A percentile compares a stretch with the other conserved stretches of the same genome.
Evolutionary conservation across 176 grass and related monocot species (phyloP).

Genomic region (Hyparrhenia diplandra): DNA sequence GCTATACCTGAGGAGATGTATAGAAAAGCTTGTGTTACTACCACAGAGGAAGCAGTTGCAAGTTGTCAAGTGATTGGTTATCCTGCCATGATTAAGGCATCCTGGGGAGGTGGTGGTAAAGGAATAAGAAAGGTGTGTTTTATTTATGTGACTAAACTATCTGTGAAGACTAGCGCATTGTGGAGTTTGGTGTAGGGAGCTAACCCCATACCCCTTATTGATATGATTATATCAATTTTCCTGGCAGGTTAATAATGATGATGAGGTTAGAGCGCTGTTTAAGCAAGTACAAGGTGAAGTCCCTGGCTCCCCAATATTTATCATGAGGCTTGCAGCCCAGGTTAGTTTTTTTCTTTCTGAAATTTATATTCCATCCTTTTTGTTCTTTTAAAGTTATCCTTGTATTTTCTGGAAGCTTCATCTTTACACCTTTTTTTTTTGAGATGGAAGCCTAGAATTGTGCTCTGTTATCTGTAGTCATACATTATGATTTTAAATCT

Average conservation of each 20-base stretch:
- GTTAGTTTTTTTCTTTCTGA: constrained; percentile 36
- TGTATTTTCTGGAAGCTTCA: constrained; percentile 5
- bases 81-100: constrained; percentile 99
- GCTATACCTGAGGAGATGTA: constrained; percentile 85
- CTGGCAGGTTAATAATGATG: constrained; percentile 95
- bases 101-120: constrained; percentile 98
- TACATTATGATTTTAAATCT: not conserved
- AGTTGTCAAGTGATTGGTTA: constrained; percentile 95
- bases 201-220: not conserved
- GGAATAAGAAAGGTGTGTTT: constrained; percentile 88
- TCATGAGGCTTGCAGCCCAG: constrained; percentile 97
- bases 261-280: constrained; percentile 87
- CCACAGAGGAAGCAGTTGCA: constrained; percentile 86
- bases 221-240: constrained; percentile 14
- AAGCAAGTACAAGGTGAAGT: constrained; percentile 99
- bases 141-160: constrained; percentile 4
- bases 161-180: constrained; percentile 3
- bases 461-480: not conserved
- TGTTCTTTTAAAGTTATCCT: constrained; percentile 1
- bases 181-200: constrained; percentile 17
- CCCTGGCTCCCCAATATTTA: constrained; percentile 97
- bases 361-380: not conserved
- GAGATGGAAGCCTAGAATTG: not conserved
- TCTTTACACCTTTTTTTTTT: constrained; percentile 5
- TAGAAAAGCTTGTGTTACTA: constrained; percentile 92